These are phyloP conservation scores for Hsuehochloa calcarea DNA, from an alignment of 176 grass and related monocot species.

Conservation along the genomic window DNA sequence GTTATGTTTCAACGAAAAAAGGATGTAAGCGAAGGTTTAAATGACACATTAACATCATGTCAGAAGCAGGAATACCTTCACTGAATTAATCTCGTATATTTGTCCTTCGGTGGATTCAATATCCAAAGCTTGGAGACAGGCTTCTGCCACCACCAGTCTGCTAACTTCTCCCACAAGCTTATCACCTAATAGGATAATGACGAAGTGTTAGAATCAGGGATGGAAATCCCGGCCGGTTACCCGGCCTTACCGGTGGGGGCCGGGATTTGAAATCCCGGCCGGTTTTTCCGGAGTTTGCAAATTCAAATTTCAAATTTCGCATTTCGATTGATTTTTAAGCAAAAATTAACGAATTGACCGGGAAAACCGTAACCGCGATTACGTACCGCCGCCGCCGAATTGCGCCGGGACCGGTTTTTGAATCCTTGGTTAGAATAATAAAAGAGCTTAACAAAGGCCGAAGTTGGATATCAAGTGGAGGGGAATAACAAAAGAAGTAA, in stretches of 20 bases:
- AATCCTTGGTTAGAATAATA: not conserved
- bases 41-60: not conserved
- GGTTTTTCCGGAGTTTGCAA: too few species aligned
- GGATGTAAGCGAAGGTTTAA: not conserved
- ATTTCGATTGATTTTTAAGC: too few species aligned
- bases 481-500: slow-evolving; percentile 28
- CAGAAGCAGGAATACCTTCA: slow-evolving; percentile 56
- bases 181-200: slow-evolving; percentile 50
- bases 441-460: not conserved
- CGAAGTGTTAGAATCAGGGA: not conserved
- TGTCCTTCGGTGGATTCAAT: slow-evolving; percentile 78
- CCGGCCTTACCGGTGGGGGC: too few species aligned
- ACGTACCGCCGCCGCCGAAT: too few species aligned
- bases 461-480: not conserved
- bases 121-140: slow-evolving; percentile 91
- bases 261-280: too few species aligned
- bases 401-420: too few species aligned
- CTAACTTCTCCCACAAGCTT: slow-evolving; percentile 92
- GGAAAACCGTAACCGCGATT: too few species aligned
- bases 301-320: too few species aligned
- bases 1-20: not conserved
- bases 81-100: slow-evolving; percentile 91
- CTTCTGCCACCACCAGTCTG: slow-evolving; percentile 93
- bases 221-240: too few species aligned
- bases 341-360: too few species aligned